Conservation (phyloP, 352 stramenopile species). For the Phytophthora parvispora region DNA sequence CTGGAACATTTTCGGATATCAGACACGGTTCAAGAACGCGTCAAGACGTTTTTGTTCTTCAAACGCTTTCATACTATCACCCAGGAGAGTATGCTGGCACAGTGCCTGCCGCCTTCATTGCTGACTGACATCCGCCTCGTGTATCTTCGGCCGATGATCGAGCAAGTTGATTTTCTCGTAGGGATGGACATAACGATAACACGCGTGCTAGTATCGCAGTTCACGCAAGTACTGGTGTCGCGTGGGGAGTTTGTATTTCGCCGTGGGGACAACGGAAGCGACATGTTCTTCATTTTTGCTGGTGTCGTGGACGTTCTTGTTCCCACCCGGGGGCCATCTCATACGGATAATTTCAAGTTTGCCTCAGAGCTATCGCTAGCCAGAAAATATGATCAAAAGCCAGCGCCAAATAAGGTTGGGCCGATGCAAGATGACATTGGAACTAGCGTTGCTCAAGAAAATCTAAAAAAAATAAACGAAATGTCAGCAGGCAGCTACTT, state of each 20-base stretch:
- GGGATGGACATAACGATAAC: constrained; percentile 64
- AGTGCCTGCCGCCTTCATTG: constrained; percentile 64
- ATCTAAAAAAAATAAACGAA: constrained; percentile 61
- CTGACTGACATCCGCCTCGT: constrained; percentile 72
- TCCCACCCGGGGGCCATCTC: constrained; percentile 22
- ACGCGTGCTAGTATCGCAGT: constrained; percentile 72
- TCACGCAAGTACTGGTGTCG: constrained; percentile 62
- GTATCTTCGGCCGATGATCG: constrained; percentile 70
- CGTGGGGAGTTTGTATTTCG: constrained; percentile 68
- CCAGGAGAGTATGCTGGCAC: constrained; percentile 64
- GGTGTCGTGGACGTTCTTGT: constrained; percentile 54
- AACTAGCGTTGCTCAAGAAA: no score
- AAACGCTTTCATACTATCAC: constrained; percentile 75
- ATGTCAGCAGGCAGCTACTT: constrained; percentile 68
- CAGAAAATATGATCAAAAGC: no score
- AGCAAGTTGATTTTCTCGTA: constrained; percentile 64
- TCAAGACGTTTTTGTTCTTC: constrained; percentile 78
- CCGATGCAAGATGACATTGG: no score
- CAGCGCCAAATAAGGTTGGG: no score
- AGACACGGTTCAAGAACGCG: constrained; percentile 40
- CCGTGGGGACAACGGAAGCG: constrained; percentile 64
- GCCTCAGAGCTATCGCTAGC: no score
- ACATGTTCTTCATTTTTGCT: constrained; percentile 82
- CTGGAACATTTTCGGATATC: constrained; percentile 63
- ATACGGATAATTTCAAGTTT: no score